These are phyloP conservation scores for Tulasnella sp. DNA, from an alignment of 768 basidiomycete species.

Conservation along the genomic window DNA sequence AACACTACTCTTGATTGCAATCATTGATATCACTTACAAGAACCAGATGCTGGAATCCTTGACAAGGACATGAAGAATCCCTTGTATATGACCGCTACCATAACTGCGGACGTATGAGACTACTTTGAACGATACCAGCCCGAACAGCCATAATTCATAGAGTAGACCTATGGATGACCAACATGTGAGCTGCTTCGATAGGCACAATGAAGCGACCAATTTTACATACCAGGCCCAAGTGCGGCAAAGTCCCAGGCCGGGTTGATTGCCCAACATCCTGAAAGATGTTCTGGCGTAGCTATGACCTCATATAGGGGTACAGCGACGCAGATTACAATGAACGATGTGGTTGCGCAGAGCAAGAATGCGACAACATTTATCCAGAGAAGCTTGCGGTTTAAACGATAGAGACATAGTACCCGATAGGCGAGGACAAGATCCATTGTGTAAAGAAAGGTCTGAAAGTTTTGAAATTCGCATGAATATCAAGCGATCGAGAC, in stretches of 20 bases:
- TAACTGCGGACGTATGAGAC: not conserved
- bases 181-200: not conserved
- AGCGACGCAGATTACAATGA: not conserved
- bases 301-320: not conserved
- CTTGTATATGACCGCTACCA: not conserved
- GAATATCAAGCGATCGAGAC: not conserved
- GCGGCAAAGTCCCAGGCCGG: not conserved
- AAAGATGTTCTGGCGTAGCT: not conserved
- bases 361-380: not conserved
- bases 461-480: too few species aligned
- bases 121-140: not conserved
- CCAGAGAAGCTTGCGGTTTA: not conserved
- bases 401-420: conserved; percentile 4
- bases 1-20: too few species aligned
- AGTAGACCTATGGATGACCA: not conserved
- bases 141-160: conserved; percentile 3
- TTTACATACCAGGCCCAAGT: not conserved
- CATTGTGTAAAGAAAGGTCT: not conserved
- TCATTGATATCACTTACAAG: not conserved
- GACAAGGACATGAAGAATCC: not conserved
- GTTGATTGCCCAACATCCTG: not conserved
- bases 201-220: not conserved
- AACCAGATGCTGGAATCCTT: conserved; percentile 6
- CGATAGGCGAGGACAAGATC: conserved; percentile 8
- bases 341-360: not conserved